Base-by-base conservation (phyloP, 768 basidiomycete genomes). In the Suillus sp. region DNA sequence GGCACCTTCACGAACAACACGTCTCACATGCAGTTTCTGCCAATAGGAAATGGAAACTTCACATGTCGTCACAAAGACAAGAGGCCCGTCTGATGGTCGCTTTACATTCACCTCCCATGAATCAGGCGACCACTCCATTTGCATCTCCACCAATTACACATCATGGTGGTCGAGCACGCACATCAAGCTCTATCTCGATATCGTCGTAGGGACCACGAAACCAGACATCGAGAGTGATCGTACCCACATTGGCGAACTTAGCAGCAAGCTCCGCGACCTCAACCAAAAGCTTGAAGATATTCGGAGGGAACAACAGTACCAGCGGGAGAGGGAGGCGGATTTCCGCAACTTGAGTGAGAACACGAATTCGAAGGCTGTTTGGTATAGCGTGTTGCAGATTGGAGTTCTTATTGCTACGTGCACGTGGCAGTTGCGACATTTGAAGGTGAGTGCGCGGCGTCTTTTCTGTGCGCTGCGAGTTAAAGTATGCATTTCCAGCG, bases 31-130 rank as follows among this genome's bases (percentile, higher is more conserved):
- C 1, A 8, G 13, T 35, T 8, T 37, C 61, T 51, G 3, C 34
- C 25, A 58, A 38, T 74, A 99, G 96, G 97, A 99, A 81, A 84
- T 94, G 67, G 88, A 92, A 42, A 88, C 83, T 2, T 86, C 86
- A 2, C 90, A 98, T 69, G 77, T 82, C 60, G 91, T 98, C 18
- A 94, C 93, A 47, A 90, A 90, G 70, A 95, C 95, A 10, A 86
- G 87, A n/a, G 97, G 97, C 2, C 92, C 95, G 6, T 80, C 88
- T 27, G 91, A 96, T 57, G 92, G 97, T 34, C 87, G 87, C 63
- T 99, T 99, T 80, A 99, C 97, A 0, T 99, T 99, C 72, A 98
- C 97, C 32, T 97, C 96, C 5, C 95, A 97, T 74, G 94, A 96
- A 64, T 84, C 96, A 34, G 96, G 96, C 55, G 97, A 99, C 80